Evolutionary conservation across 352 stramenopile genomes (phyloP), one percentile per base, ranked within the genome.

Genomic region (Pythium insidiosum): DNA sequence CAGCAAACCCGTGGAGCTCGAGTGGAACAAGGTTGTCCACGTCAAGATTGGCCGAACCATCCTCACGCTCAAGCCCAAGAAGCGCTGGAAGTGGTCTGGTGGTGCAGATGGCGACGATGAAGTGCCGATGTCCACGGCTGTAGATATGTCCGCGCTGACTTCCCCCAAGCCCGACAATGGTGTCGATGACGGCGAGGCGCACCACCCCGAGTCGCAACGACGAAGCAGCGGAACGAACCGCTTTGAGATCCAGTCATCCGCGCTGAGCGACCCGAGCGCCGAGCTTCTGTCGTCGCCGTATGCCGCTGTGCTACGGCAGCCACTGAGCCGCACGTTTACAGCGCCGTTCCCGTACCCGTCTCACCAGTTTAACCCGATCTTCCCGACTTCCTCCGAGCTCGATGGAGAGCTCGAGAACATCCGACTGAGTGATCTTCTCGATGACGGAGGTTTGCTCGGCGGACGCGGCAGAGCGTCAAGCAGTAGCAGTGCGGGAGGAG

Each of bases 31-130:
- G 51, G 67, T 70, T 1, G 68, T 85, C 34, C 76, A 89, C 47
- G 79, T 91, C 22, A 91, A 91, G 42, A 91, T 91, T 20, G 79
- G 79, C 6, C 76, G 79, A 47, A 91, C 79, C 21, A 89, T 91
- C 31, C 53, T 91, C 22, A 89, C 79, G 13, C 64, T 91, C 21
- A 88, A 84, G 44, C 78, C 79, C 2, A 91, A 91, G 58, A 88
- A 88, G 48, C 73, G 77, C 15, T 89, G 76, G 76, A 83, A 84
- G 64, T 91, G 76, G 76, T 65, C 60, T 9, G 70, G 71, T 20
- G 66, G 67, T 29, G 45, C 26, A 22, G 55, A 63, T 9, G 38
- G 29, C 28, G 54, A 58, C 1, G 54, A 63, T n/a, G 54, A 63
- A 22, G 26, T 15, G 6, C 7, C 41, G 6, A 44, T 40, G 34